Base-by-base conservation (phyloP, 352 stramenopile species). In the Phytophthora podocarpi region DNA sequence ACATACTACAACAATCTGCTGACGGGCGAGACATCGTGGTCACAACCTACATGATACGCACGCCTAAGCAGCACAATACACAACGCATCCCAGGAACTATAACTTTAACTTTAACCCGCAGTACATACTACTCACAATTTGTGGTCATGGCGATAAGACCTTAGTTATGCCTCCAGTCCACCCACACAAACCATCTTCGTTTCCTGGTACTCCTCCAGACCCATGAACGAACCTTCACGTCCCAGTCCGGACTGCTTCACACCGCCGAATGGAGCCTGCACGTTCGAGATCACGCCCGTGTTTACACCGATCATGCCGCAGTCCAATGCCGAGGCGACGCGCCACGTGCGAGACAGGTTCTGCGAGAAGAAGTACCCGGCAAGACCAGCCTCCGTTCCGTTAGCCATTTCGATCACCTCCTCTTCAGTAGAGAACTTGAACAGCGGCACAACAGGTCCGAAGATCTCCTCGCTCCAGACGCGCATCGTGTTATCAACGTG, bases 241-340 rank as follows among this genome's bases (percentile, higher is more conserved):
- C 91, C 91, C 9, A 96, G 62, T 21, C 91, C 91, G 16, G 87
- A 97, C 69, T 96, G 74, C 81, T 97, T 97, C 28, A 94, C 81
- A 24, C 91, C 91, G 26, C 90, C 91, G 51, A 97, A 97, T 16
- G 88, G 86, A 62, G 95, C 90, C 41, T 96, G 85, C 27, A 86
- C 85, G 41, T 83, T 95, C 23, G 83, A 95, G 50, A 98, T 87
- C 9, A 91, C 45, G 5, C 80, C 91, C 35, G 93, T 95, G 78
- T 98, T 99, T 5, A 99, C 79, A 41, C 95, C 96, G 20, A 98
- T 85, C 68, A 99, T 98, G 43, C 96, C 96, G 50, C 82, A 89
- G 56, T 99, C 90, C n/a, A 99, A 67, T 23, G 63, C 77, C 20
- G 80, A 63, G 3, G 93, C 79, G 50, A 99, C 82, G 16, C 90